phyloP scores from a whole-genome alignment of 2,329 filamentous ascomycete genomes.

The Alternaria angustiovoidea region DNA sequence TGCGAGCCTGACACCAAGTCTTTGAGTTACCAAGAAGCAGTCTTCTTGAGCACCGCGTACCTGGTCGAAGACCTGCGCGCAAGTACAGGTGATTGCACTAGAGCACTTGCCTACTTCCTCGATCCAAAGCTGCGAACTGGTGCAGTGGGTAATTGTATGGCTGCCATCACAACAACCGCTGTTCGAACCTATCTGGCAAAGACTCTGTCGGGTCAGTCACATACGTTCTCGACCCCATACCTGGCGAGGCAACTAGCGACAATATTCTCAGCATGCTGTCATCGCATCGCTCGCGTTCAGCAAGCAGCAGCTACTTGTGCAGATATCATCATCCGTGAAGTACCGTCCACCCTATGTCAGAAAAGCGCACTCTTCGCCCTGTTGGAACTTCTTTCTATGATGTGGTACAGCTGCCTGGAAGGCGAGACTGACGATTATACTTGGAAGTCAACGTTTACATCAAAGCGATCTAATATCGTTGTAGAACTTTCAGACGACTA shows the following conservation, averaged over 20 bases:
- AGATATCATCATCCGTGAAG: slow-evolving; percentile 81
- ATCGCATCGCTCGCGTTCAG: slow-evolving; percentile 91
- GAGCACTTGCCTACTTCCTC: slow-evolving; percentile 90
- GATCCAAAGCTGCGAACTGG: slow-evolving; percentile 78
- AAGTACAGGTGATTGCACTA: slow-evolving; percentile 86
- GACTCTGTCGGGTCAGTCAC: slow-evolving; percentile 73
- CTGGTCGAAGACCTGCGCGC: slow-evolving; percentile 89
- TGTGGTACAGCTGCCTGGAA: slow-evolving; percentile 95
- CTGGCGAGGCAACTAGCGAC: slow-evolving; percentile 86
- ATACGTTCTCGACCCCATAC: slow-evolving; percentile 87
- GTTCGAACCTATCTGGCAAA: slow-evolving; percentile 81
- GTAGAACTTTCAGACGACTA: slow-evolving; percentile 96
- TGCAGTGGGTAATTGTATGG: slow-evolving; percentile 70
- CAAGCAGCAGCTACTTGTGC: slow-evolving; percentile 84
- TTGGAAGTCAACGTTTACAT: slow-evolving; percentile 82
- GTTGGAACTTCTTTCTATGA: slow-evolving; percentile 87
- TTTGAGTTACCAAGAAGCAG: slow-evolving; percentile 86
- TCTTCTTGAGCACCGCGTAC: slow-evolving; percentile 91
- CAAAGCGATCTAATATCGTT: slow-evolving; percentile 76
- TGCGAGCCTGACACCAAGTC: slow-evolving; percentile 80
- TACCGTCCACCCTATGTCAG: slow-evolving; percentile 90
- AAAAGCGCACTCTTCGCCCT: slow-evolving; percentile 90
- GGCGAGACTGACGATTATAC: slow-evolving; percentile 94
- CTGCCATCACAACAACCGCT: slow-evolving; percentile 70
- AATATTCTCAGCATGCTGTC: slow-evolving; percentile 89